phyloP scores from a whole-genome alignment of 2,329 filamentous ascomycete species.

The Fusarium sp. region DNA sequence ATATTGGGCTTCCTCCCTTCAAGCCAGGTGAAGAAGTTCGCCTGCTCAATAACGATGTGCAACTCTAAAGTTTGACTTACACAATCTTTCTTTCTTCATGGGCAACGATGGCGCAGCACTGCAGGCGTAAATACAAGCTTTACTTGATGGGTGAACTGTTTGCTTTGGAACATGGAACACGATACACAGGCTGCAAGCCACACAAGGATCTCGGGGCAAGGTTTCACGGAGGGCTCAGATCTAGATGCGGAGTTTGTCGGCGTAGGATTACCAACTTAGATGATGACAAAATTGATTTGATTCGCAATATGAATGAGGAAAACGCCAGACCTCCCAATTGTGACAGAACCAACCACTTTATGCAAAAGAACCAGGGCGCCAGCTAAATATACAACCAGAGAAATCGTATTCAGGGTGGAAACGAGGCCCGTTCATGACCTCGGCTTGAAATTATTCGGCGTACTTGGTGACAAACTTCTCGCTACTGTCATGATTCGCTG shows the following conservation, averaged over 20 bases:
- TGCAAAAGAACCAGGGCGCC: conserved; percentile 29
- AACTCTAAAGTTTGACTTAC: conserved; percentile 64
- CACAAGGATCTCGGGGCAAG: conserved; percentile 23
- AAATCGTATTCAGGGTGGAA: not conserved
- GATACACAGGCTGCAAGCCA: conserved; percentile 25
- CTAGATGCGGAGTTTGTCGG: conserved; percentile 37
- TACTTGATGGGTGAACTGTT: conserved; percentile 29
- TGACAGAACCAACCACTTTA: conserved; percentile 21
- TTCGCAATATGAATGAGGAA: conserved; percentile 13
- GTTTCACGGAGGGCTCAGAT: conserved; percentile 38
- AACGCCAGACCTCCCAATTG: conserved; percentile 32
- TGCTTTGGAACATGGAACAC: conserved; percentile 23
- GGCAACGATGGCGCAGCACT: conserved; percentile 31
- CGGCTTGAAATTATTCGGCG: conserved; percentile 8
- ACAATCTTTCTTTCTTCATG: conserved; percentile 9
- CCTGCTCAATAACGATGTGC: conserved; percentile 84
- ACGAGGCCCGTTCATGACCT: not conserved
- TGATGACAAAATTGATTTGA: conserved; percentile 31
- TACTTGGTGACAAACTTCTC: conserved; percentile 46
- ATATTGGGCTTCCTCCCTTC: conserved; percentile 92
- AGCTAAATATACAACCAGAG: conserved; percentile 9
- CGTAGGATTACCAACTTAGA: conserved; percentile 36
- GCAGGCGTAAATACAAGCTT: conserved; percentile 37
- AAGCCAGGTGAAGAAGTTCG: conserved; percentile 95
- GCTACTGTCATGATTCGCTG: conserved; percentile 60